Conservation (phyloP, 345 rosid species). For the Conringia planisiliqua region DNA sequence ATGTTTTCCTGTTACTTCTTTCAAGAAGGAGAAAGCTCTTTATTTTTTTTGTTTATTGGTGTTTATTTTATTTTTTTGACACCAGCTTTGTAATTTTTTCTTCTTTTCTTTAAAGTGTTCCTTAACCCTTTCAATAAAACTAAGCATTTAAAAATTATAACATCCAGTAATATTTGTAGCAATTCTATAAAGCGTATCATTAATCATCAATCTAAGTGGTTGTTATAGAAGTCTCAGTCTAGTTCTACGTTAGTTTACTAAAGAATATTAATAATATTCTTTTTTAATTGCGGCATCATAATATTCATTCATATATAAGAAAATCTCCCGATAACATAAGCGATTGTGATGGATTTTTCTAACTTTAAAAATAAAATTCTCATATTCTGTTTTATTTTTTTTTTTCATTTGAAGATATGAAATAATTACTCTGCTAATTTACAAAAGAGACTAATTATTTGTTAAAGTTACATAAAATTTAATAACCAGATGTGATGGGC, state of each 20-base stretch:
- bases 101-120: not conserved
- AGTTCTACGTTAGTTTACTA: not conserved
- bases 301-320: not conserved
- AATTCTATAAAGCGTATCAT: not conserved
- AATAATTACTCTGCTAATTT: too few relatives aligned
- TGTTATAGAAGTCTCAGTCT: not conserved
- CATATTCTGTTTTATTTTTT: not conserved
- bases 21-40: not conserved
- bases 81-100: not conserved
- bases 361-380: not conserved
- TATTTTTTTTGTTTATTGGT: not conserved
- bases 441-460: too few relatives aligned
- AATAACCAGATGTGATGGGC: too few relatives aligned
- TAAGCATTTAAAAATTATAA: not conserved
- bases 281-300: too few relatives aligned
- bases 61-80: not conserved
- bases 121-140: too few relatives aligned
- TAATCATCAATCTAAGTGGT: not conserved
- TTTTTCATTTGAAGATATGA: too few relatives aligned
- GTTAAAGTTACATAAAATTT: too few relatives aligned
- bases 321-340: not conserved
- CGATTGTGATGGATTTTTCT: too few relatives aligned
- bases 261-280: too few relatives aligned
- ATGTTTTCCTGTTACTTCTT: too few relatives aligned
- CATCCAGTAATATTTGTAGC: not conserved